These are phyloP conservation scores for Thelephora aurantiotincta DNA, from an alignment of 768 basidiomycete genomes.

Conservation along the genomic window DNA sequence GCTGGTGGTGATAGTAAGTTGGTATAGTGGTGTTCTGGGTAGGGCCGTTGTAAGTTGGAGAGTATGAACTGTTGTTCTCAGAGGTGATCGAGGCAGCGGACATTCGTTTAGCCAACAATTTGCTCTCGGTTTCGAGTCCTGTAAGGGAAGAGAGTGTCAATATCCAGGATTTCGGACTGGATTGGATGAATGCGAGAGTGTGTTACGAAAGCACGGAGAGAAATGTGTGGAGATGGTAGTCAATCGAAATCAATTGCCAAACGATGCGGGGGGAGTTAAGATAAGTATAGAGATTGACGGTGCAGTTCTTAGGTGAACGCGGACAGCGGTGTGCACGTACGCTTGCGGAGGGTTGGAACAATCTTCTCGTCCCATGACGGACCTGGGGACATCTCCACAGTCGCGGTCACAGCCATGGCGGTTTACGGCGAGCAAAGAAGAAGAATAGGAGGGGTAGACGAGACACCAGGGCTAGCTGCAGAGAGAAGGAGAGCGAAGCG, in stretches of 20 bases:
- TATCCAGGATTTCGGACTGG: too few species aligned
- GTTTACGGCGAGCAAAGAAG: background rate
- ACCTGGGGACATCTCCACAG: conserved; percentile 19
- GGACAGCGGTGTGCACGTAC: conserved; percentile 25
- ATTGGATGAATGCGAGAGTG: too few species aligned
- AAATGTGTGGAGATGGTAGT: too few species aligned
- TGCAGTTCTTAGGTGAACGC: background rate
- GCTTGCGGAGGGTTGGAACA: conserved; percentile 68
- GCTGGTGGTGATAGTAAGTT: background rate
- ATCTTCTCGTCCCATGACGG: conserved; percentile 75
- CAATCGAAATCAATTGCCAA: too few species aligned
- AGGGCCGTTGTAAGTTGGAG: conserved; percentile 10
- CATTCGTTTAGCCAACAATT: conserved; percentile 61
- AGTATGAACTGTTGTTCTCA: conserved; percentile 1
- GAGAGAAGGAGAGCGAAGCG: too few species aligned
- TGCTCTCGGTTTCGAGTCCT: conserved; percentile 76
- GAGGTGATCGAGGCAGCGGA: conserved; percentile 59
- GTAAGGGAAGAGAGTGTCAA: conserved; percentile 1
- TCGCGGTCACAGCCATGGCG: conserved; percentile 29
- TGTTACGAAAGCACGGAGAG: too few species aligned
- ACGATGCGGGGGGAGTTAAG: background rate
- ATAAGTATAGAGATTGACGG: conserved; percentile 1
- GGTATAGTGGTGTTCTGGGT: conserved; percentile 9
- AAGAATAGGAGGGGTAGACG: background rate
- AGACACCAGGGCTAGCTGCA: background rate